Evolutionary conservation across 2,329 filamentous ascomycete species (phyloP), one percentile per base, ranked within the genome.

Genomic region (Diaporthe sp.): DNA sequence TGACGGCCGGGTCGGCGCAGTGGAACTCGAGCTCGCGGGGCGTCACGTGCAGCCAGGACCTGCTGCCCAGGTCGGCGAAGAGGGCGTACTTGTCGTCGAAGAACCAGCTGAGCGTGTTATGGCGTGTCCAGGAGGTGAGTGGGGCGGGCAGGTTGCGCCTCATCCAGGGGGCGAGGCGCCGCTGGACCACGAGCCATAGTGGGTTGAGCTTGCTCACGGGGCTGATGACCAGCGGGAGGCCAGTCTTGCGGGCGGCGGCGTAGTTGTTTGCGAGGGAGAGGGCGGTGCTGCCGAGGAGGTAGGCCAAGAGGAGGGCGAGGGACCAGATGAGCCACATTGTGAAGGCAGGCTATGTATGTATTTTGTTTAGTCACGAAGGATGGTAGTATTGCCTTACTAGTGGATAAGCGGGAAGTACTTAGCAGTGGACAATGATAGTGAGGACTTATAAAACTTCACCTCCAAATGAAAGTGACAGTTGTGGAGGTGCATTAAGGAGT

Each of bases 31-130:
- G 12, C 25, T 28, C 55, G n/a, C 39, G 13, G 2, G 70, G 70
- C 20, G 39, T 60, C n/a, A 60, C 70, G 70, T 72, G 70, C 37
- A 72, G 57, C 51, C 51, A 72, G 8, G 53, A n/a, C 53, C 15
- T 49, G 51, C 28, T 37, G 37, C 70, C 70, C 8, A 44, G 70
- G 9, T 72, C 70, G 10, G 34, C 3, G 70, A 15, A 31, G 39
- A 72, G 39, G 37, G 13, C 9, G 53, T 72, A 72, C 53, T 47
- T 72, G 70, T 72, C 70, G 70, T 55, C 53, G 70, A 72, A 72
- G 28, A 44, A 47, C 70, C 70, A 72, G 70, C 49, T 57, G 9
- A 72, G 53, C 0, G 31, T n/a, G 70, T 72, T 72, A 39, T 72
- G 34, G 13, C 70, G 70, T 17, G 70, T 72, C 51, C 49, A 72